Base-by-base conservation (phyloP, 192 early-diverging fungal species). In the Dispira simplex region DNA sequence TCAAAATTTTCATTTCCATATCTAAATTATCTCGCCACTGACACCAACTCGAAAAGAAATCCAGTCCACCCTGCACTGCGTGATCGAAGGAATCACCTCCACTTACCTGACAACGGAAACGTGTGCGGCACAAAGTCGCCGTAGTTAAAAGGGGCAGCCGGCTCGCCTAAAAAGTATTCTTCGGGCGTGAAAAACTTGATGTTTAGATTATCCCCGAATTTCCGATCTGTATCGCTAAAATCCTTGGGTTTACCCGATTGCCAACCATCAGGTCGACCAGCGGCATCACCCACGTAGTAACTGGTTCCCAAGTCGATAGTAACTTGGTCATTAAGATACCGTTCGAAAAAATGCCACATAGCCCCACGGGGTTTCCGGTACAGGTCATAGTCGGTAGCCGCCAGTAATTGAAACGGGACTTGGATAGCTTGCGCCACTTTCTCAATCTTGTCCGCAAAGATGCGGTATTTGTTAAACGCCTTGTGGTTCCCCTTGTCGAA, bases 231-330 rank as follows among this genome's bases (percentile, higher is more conserved):
- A 69, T 90, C 89, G n/a, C 86, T 77, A 71, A 85, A 85, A 63
- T 98, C 95, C 63, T 81, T 82, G 23, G 73, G 70, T 0, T 64
- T 70, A 5, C 79, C 80, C 0, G 49, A 63, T 63, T 79, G 81
- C 85, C 87, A 88, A n/a, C 74, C 77, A 2, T 63, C 73, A 0
- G 73, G 70, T 44, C 95, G 68, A 1, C 95, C 93, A n/a, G 91
- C 91, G 3, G 93, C 95, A 73, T 98, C 95, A 25, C 95, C 95
- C 5, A 92, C 87, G 75, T 82, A 98, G 52, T 91, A 93, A 65
- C 85, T 86, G 3, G 67, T 56, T 9, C 47, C 49, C 45, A 55
- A 64, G 64, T 92, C 90, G 66, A 82, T 52, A 11, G 54, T 65
- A 16, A 71, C 46, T 14, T 44, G 12, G 46, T 8, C 53, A 13